phyloP scores from a whole-genome alignment of 202 grass and related monocot genomes.

The Cymbopogon flexuosus region DNA sequence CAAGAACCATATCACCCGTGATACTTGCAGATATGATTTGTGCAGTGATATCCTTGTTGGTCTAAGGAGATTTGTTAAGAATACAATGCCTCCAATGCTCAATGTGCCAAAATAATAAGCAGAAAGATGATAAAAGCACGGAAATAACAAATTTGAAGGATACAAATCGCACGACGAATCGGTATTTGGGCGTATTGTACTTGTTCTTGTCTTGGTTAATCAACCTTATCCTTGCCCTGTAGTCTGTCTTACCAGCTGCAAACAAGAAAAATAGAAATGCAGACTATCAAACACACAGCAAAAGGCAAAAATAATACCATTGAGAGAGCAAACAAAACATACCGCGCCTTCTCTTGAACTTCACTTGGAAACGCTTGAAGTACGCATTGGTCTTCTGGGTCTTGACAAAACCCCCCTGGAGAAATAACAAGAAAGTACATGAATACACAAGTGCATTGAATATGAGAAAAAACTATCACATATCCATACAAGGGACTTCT shows the following conservation, averaged over 20 bases:
- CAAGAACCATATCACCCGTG: constrained; percentile 53
- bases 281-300: background rate
- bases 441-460: background rate
- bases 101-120: background rate
- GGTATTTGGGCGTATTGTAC: constrained; percentile 67
- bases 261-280: background rate
- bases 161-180: constrained; percentile 67
- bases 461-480: background rate
- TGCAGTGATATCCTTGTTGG: constrained; percentile 59
- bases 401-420: constrained; percentile 38
- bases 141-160: constrained; percentile 8
- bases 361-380: constrained; percentile 73
- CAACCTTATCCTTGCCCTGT: constrained; percentile 58
- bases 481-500: background rate
- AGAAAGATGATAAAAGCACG: background rate
- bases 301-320: background rate
- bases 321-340: background rate
- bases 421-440: background rate
- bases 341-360: constrained; percentile 66
- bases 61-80: constrained; percentile 42
- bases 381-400: constrained; percentile 49
- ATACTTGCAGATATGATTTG: constrained; percentile 60
- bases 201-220: constrained; percentile 82
- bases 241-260: constrained; percentile 65
- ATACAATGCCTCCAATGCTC: background rate